Base-by-base conservation (phyloP, 192 early-diverging fungal genomes). In the Piromyces finnis region DNA sequence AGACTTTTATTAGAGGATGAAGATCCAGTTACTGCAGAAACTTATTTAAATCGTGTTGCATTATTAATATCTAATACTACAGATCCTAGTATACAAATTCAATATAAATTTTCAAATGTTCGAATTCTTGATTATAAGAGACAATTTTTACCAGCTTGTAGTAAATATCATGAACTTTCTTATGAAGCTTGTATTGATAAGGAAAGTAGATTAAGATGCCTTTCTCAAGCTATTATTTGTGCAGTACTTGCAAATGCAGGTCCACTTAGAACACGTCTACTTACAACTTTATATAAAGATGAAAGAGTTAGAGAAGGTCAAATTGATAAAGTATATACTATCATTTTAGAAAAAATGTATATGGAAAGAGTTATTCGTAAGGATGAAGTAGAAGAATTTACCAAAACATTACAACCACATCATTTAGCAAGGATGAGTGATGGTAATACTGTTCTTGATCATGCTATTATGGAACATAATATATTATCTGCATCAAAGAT, bases 381-480 rank as follows among this genome's bases (percentile, higher is more conserved):
- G 16, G 83, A 87, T 14, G 94, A 98, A 84, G 93, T 97, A 17
- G 91, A 89, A 29, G 91, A 93, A 78, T 97, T 97, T 82, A 87
- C 89, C 16, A 82, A 82, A 79, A 90, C 89, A 9, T 87, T 97
- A 26, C 90, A 91, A 80, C 85, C 87, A 39, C 95, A 96, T 84
- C 95, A 96, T 81, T 82, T 91, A 18, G 95, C 95, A 14, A 80
- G 85, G 77, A 84, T 97, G 39, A 85, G 88, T 3, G 94, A 93
- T 78, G 86, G 91, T 30, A 92, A 90, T 28, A 95, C 94, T 13
- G 94, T 95, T 2, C 87, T 98, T 27, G 95, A 94, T 83, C 88
- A 94, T 4, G 97, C 96, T 13, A 95, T 98, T 29, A 95, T 94
- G 59, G 95, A 98, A 85, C 97, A 98, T 86, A 98, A 98, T 83